Evolutionary conservation across 2,329 filamentous ascomycete genomes (phyloP).

Genomic region (Sporothrix schenckii): DNA sequence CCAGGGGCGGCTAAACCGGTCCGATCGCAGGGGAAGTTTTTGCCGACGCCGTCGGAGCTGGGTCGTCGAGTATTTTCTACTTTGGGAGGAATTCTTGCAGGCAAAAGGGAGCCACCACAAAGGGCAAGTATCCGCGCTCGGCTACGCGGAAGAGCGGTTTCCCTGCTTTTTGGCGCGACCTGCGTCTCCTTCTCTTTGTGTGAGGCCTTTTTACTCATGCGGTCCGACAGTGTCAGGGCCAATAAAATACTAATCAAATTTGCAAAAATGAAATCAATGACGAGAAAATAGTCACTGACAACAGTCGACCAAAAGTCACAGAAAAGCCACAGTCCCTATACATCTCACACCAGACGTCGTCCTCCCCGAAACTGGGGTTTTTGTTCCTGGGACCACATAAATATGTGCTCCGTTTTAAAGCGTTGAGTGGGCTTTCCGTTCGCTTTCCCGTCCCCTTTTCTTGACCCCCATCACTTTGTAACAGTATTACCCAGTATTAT

Average conservation of each 20-base stretch:
- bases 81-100: background rate
- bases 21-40: background rate
- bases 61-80: background rate
- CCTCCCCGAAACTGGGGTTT: no score
- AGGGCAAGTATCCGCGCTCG: slow-evolving; percentile 17
- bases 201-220: background rate
- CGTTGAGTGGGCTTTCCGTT: slow-evolving; percentile 24
- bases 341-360: background rate
- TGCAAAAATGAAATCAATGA: background rate
- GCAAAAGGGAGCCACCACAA: slow-evolving; percentile 11
- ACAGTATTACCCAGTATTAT: slow-evolving; percentile 16
- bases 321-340: no score
- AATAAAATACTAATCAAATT: background rate
- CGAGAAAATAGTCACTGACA: no score
- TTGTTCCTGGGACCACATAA: slow-evolving; percentile 4
- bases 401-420: slow-evolving; percentile 21
- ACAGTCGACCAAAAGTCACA: no score
- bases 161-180: background rate
- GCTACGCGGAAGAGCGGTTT: slow-evolving; percentile 27
- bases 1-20: slow-evolving; percentile 7
- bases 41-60: background rate
- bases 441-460: background rate
- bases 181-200: background rate
- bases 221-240: background rate
- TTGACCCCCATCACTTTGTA: background rate